Conservation (phyloP, 192 early-diverging fungal genomes). For the Pilaira anomala region DNA sequence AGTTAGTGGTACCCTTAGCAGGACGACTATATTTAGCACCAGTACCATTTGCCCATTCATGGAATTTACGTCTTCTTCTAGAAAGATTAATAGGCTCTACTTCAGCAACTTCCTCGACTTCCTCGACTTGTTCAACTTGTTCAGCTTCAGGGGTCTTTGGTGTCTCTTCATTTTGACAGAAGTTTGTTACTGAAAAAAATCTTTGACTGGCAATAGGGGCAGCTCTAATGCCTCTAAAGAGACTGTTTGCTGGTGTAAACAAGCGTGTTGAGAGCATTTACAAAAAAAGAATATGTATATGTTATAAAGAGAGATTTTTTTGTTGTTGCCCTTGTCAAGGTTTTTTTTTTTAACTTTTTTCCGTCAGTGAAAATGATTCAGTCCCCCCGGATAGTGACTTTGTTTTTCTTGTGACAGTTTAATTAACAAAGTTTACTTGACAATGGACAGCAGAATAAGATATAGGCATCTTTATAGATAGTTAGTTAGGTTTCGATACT, state of each 20-base stretch:
- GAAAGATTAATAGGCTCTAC: constrained; percentile 32
- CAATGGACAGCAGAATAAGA: too few species aligned
- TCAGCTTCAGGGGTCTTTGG: constrained; percentile 14
- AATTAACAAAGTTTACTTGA: too few species aligned
- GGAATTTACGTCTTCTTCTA: constrained; percentile 33
- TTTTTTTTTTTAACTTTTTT: neutral
- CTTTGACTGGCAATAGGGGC: constrained; percentile 3
- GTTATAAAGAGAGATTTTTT: neutral
- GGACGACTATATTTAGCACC: constrained; percentile 29
- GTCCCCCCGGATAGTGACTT: too few species aligned
- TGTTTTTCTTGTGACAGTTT: too few species aligned
- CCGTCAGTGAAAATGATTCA: too few species aligned
- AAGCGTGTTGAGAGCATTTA: neutral
- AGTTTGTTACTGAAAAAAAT: constrained; percentile 11
- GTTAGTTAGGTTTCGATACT: too few species aligned
- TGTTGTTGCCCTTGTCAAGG: constrained; percentile 14
- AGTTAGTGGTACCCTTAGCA: constrained; percentile 36
- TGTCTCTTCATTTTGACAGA: constrained; percentile 7
- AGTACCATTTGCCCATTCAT: constrained; percentile 29
- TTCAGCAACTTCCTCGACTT: constrained; percentile 10
- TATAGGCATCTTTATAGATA: too few species aligned
- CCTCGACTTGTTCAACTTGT: neutral
- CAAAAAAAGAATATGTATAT: neutral
- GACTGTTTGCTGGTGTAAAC: constrained; percentile 1
- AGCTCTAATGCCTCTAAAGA: constrained; percentile 1